Base-by-base conservation (phyloP, 2,329 filamentous ascomycete species). In the Venturia effusa region DNA sequence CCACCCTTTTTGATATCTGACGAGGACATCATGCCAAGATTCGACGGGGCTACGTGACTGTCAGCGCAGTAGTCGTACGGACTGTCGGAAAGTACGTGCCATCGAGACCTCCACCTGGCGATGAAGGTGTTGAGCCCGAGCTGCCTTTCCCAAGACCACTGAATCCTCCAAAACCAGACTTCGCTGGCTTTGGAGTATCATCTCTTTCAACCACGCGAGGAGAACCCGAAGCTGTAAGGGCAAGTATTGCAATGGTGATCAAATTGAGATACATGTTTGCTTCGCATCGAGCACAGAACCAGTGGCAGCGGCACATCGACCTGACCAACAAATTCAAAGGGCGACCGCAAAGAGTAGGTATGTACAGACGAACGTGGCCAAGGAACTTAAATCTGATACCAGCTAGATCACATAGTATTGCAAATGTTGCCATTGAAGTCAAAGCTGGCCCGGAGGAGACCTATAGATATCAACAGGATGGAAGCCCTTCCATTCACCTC, bases 1-100 rank as follows among this genome's bases (percentile, higher is more conserved):
- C 27, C 24, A 8, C 61, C 61, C 22, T 60, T 60, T 22, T 60
- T 60, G 19, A 60, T 8, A n/a, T 60, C 59, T 2, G 59, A 60
- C 15, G 34, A 3, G 17, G 59, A n/a, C 59, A 60, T 60, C 51
- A 57, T 34, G 27, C 30, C 30, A 3, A 57, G 30, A n/a, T 57
- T 57, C 1, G 27, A 15, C 3, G 34, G 19, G 5, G 51, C 51
- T 57, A 8, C 27, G 15, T 6, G 22, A 7, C 19, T 7, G 4
- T 24, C 17, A 45, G 43, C 19, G 37, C 37, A 45, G 17, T 45
- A 10, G 43, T 15, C 51, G 4, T 57, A 6, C 15, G 27, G 6
- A 19, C 1, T 7, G 5, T 0, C 30, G 51, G 15, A n/a, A 17
- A 24, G 24, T 10, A 3, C 27, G 34, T 34, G 34, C 51, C 27